Conservation (phyloP, 2,329 filamentous ascomycete genomes). For the Fusarium nanum region DNA sequence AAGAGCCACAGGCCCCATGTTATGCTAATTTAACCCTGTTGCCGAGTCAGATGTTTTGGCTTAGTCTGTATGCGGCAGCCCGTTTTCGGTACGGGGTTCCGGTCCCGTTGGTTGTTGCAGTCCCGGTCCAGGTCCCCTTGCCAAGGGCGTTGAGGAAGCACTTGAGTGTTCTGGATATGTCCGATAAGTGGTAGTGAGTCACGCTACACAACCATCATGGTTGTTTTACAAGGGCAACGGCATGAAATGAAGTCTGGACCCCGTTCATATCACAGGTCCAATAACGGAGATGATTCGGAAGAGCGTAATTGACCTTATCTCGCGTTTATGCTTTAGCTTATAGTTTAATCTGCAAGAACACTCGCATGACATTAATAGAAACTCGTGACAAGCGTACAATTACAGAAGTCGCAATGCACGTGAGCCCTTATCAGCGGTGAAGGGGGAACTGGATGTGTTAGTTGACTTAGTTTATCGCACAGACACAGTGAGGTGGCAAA, state of each 20-base stretch:
- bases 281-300: constrained; percentile 34
- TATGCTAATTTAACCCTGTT: constrained; percentile 46
- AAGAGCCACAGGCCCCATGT: constrained; percentile 33
- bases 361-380: constrained; percentile 30
- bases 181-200: constrained; percentile 28
- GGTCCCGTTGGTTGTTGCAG: constrained; percentile 28
- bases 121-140: constrained; percentile 23
- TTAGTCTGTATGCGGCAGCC: constrained; percentile 39
- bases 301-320: constrained; percentile 10
- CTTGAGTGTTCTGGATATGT: constrained; percentile 21
- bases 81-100: constrained; percentile 33
- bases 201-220: constrained; percentile 23
- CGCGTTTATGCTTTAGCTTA: constrained; percentile 13
- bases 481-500: constrained; percentile 19
- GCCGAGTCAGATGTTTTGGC: constrained; percentile 41
- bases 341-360: constrained; percentile 17
- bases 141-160: constrained; percentile 16
- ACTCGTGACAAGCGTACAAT: constrained; percentile 9
- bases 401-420: constrained; percentile 1
- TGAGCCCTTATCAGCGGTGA: constrained; percentile 34
- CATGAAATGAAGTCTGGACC: constrained; percentile 19
- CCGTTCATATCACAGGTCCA: not conserved
- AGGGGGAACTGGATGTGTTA: not conserved
- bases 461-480: constrained; percentile 24
- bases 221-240: constrained; percentile 7